These are phyloP conservation scores for Dactylellina parvicollis DNA, from an alignment of 2,329 filamentous ascomycete genomes.

Conservation along the genomic window DNA sequence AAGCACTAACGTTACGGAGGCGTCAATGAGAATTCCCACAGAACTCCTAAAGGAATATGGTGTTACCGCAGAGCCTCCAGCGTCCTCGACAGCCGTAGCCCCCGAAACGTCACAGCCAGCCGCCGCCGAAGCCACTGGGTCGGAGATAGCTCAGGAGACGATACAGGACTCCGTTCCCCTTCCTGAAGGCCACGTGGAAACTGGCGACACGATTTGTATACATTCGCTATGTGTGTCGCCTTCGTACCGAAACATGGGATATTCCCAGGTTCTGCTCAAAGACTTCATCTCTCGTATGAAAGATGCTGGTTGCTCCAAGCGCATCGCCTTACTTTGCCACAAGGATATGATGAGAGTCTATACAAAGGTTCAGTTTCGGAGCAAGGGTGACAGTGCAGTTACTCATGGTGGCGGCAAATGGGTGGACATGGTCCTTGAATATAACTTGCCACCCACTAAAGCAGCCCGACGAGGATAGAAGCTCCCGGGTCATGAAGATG, in stretches of 20 bases:
- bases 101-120: constrained; percentile 5
- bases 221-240: constrained; percentile 46
- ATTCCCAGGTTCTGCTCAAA: constrained; percentile 42
- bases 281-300: constrained; percentile 45
- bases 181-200: constrained; percentile 45
- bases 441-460: constrained; percentile 16
- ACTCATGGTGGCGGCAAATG: constrained; percentile 39
- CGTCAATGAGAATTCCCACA: constrained; percentile 32
- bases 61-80: not conserved
- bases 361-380: constrained; percentile 32
- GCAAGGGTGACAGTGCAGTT: constrained; percentile 27
- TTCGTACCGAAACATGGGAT: constrained; percentile 27
- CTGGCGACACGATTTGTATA: constrained; percentile 45
- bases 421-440: constrained; percentile 47
- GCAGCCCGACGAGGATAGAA: constrained; percentile 21
- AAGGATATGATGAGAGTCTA: constrained; percentile 44
- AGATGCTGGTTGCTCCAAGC: constrained; percentile 48
- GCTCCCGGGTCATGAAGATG: not conserved
- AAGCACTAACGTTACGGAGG: constrained; percentile 24
- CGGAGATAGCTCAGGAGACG: not conserved
- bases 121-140: not conserved
- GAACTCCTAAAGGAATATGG: constrained; percentile 26
- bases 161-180: constrained; percentile 6
- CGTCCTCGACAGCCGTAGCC: not conserved
- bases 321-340: constrained; percentile 39